A percentile compares a stretch with the other conserved stretches of the same genome.
Conservation (phyloP, 176 grass and related monocot species). For the Bolboschoenus planiculmis region DNA sequence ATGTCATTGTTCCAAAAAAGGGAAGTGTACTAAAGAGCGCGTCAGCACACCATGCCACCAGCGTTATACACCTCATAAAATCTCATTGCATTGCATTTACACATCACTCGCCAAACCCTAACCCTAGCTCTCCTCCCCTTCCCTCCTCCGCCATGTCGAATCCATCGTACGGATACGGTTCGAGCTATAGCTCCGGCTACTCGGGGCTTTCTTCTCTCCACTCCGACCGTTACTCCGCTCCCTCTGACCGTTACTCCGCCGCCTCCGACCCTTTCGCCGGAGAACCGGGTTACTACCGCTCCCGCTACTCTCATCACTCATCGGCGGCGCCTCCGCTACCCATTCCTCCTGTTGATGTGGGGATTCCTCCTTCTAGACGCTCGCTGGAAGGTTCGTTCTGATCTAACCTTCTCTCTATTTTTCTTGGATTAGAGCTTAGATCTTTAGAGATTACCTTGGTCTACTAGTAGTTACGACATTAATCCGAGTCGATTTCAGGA, state of each 20-base stretch:
- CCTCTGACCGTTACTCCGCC: conserved; percentile 19
- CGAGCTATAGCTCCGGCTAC: conserved; percentile 12
- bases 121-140: neutral
- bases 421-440: neutral
- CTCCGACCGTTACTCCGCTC: conserved; percentile 16
- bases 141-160: conserved; percentile 46
- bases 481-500: neutral
- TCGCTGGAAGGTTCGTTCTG: conserved; percentile 54
- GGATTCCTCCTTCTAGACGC: conserved; percentile 33
- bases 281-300: neutral
- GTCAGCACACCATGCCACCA: neutral
- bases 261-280: conserved; percentile 33
- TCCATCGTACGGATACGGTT: conserved; percentile 39
- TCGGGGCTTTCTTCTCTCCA: conserved; percentile 16
- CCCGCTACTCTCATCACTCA: neutral
- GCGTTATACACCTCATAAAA: neutral
- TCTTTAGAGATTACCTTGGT: neutral
- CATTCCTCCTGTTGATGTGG: conserved; percentile 21
- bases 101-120: conserved; percentile 17
- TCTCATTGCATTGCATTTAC: neutral
- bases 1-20: no score
- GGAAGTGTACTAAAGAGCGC: no score
- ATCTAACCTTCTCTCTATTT: neutral
- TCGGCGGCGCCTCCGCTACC: conserved; percentile 11
- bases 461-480: neutral